phyloP scores from a whole-genome alignment of 1,139 yeast species.

The Yamadazyma jaroonii region DNA sequence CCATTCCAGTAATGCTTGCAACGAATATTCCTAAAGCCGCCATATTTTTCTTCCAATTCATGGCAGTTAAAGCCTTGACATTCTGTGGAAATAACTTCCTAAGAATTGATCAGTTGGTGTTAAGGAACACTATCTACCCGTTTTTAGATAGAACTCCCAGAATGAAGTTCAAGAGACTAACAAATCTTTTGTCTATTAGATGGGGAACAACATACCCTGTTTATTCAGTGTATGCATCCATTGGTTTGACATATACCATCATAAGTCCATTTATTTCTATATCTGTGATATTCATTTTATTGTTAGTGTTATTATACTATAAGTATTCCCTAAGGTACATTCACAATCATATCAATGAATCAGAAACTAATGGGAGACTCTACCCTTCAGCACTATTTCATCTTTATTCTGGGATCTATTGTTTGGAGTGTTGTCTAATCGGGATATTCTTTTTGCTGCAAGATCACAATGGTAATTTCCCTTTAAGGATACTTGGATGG shows the following conservation, averaged over 20 bases:
- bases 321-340: constrained; percentile 65
- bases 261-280: constrained; percentile 75
- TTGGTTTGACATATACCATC: constrained; percentile 72
- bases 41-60: constrained; percentile 73
- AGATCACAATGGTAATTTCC: constrained; percentile 34
- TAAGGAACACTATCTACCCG: constrained; percentile 34
- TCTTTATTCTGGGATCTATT: constrained; percentile 74
- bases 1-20: constrained; percentile 69
- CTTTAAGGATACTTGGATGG: constrained; percentile 40
- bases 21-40: constrained; percentile 78
- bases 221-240: constrained; percentile 71
- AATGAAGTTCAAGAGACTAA: constrained; percentile 45
- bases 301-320: constrained; percentile 58
- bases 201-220: constrained; percentile 84
- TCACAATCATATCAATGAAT: constrained; percentile 42
- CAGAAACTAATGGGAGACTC: constrained; percentile 68
- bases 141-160: constrained; percentile 58
- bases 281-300: constrained; percentile 57
- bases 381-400: constrained; percentile 77
- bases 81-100: constrained; percentile 68
- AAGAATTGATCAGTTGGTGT: constrained; percentile 48
- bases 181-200: constrained; percentile 41
- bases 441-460: constrained; percentile 68
- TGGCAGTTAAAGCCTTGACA: constrained; percentile 69
- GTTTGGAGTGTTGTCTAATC: constrained; percentile 71